Base-by-base conservation (phyloP, 169 alveolate species). In the Plasmodium reichenowi region DNA sequence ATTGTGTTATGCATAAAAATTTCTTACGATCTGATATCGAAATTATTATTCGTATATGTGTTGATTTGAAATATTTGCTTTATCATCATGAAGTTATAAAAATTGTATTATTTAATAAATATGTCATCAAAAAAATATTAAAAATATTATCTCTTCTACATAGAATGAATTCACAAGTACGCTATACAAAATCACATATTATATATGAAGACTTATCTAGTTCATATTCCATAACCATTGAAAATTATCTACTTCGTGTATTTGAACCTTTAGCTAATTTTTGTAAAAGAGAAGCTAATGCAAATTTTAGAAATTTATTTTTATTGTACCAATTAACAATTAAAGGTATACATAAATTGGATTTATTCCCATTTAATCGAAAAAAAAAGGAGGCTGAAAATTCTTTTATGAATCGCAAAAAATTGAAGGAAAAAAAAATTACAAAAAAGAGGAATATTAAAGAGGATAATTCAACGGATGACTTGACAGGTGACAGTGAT, bases 241-340 rank as follows among this genome's bases (percentile, higher is more conserved):
- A 83, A 29, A 70, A 71, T 56, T 83, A 71, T 48, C 29, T 83
- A 24, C 74, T 83, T 45, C 60, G 85, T 38, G 91, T 71, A 2
- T 83, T 83, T 45, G 80, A 70, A 12, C 91, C 91, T 0, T n/a
- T 83, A 29, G 72, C 91, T 2, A 71, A 67, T 38, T 83, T 68
- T 83, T 83, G 91, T 45, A 83, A 83, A 58, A 38, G 91, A 2
- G 91, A 83, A 38, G n/a, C 43, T 8, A 83, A 83, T 56, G 86
- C 80, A 0, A 83, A 83, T 83, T 83, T 68, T 43, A 52, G 91
- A 26, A 83, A 83, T 10, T 32, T 83, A 10, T 83, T 83, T 52
- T 17, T 83, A 9, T n/a, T 83, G 1, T 83, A 83, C 24, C 91
- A 83, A 10, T 74, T 83, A 3, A 83, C 91, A 1, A 83, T 83